Evolutionary conservation across 2,329 filamentous ascomycete species (phyloP).

Genomic region (Chaetomium olivaceum): DNA sequence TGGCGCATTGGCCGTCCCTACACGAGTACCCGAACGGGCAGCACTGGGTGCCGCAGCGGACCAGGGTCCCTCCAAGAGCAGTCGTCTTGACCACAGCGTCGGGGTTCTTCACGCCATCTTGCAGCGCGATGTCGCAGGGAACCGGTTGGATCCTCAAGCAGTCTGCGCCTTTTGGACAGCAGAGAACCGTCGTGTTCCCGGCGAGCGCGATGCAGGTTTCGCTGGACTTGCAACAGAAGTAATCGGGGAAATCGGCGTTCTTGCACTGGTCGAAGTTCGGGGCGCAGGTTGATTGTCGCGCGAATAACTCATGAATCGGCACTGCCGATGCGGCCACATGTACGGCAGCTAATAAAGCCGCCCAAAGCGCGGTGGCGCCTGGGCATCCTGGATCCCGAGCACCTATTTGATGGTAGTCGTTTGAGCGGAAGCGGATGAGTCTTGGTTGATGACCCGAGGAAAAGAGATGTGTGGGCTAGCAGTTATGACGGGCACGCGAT

Average conservation of each 20-base stretch:
- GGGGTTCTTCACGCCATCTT: slow-evolving; percentile 60
- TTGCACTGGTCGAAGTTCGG: slow-evolving; percentile 56
- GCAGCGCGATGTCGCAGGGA: slow-evolving; percentile 61
- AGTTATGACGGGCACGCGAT: neutral
- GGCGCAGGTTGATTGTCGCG: slow-evolving; percentile 52
- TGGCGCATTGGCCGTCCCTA: slow-evolving; percentile 51
- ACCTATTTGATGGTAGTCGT: neutral
- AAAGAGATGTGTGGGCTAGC: neutral
- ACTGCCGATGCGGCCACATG: slow-evolving; percentile 43
- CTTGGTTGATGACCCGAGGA: neutral
- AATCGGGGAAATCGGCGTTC: slow-evolving; percentile 53
- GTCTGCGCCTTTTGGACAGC: slow-evolving; percentile 61
- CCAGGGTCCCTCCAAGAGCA: slow-evolving; percentile 56
- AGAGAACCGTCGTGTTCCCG: slow-evolving; percentile 66
- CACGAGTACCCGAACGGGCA: slow-evolving; percentile 75
- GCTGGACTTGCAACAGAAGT: slow-evolving; percentile 65
- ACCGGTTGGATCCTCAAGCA: slow-evolving; percentile 66
- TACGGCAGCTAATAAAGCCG: slow-evolving; percentile 41
- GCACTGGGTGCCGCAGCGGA: slow-evolving; percentile 61
- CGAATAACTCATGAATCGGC: slow-evolving; percentile 42
- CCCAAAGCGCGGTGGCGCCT: slow-evolving; percentile 38
- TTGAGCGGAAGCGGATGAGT: neutral
- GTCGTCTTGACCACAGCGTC: slow-evolving; percentile 66
- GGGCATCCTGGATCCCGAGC: slow-evolving; percentile 32
- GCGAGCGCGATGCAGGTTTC: slow-evolving; percentile 62